Evolutionary conservation across 805 yeast species (phyloP), one percentile per base, ranked within the genome.

Genomic region (Metschnikowia hibisci): DNA sequence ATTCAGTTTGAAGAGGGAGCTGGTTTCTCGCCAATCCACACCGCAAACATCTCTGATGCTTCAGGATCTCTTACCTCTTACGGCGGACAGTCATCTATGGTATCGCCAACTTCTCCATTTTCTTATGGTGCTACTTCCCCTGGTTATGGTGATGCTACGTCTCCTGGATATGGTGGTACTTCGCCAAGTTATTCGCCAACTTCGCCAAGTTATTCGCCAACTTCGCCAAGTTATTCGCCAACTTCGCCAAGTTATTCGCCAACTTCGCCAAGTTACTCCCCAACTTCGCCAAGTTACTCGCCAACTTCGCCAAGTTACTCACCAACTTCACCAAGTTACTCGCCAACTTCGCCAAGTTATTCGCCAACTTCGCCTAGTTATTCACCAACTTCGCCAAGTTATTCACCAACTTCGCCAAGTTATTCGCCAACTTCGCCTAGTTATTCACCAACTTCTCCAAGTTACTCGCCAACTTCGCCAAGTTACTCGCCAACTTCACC

Each of bases 21-120:
- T 28, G 87, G 87, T 56, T 93, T 93, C 74, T 93, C 99, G 38
- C 99, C 99, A 43, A 74, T 93, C 62, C 93, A 89, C 48, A 80
- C 96, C 26, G 96, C 96, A 53, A 77, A 82, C 42, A 77, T 78
- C 34, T 89, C 85, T 45, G 88, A 82, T 44, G 72, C 74, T 42
- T 74, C 82, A 26, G 96, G 96, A 44, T 95, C 95, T 5, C 84
- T 88, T 54, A 87, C 96, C 8, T 89, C 87, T 48, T 88, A 88
- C 58, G 90, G 93, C 49, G 96, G 95, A 41, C 76, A 70, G 49
- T 71, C 74, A 13, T 61, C 73, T 4, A 62, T 73, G 39, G 73
- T 73, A 27, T 61, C 73, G n/a, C 77, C 81, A 15, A 72, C 81
- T 2, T 76, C 82, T 2, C 82, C 83, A 53, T 75, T 74, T 61